Evolutionary conservation across 305 asterid genomes (phyloP).

Genomic region (Coffea humblotiana): DNA sequence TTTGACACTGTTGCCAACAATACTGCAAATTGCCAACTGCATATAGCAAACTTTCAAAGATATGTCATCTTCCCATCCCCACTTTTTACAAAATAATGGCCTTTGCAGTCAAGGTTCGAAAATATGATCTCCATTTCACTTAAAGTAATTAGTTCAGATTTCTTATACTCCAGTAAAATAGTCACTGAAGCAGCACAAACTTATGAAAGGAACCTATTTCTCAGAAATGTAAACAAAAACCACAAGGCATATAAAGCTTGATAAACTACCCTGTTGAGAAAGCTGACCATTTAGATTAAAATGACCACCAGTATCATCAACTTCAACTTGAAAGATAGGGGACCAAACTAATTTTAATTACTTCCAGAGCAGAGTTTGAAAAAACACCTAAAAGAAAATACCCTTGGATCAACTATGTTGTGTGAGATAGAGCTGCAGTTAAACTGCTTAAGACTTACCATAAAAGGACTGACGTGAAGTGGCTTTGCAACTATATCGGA

Average conservation of each 20-base stretch:
- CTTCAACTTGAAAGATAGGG: background rate
- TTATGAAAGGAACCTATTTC: background rate
- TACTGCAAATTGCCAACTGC: background rate
- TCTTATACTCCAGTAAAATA: background rate
- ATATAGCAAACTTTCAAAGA: background rate
- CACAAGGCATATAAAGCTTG: background rate
- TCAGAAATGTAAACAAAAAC: background rate
- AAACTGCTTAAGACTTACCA: slow-evolving; percentile 45
- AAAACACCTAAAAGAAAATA: background rate
- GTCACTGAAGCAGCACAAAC: background rate
- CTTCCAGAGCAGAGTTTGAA: background rate
- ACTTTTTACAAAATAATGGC: background rate
- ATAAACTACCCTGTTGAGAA: background rate
- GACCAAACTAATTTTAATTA: background rate
- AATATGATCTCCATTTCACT: background rate
- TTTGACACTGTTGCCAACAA: background rate
- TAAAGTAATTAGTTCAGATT: background rate
- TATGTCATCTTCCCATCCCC: background rate
- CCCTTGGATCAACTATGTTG: too few relatives aligned
- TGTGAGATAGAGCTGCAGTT: background rate
- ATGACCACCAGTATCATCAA: background rate
- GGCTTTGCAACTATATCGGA: slow-evolving; percentile 87
- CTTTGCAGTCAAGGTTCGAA: background rate
- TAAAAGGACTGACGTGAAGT: slow-evolving; percentile 97
- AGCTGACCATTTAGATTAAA: background rate